Evolutionary conservation across 768 basidiomycete species (phyloP).

Genomic region (Termitomyces sp.): DNA sequence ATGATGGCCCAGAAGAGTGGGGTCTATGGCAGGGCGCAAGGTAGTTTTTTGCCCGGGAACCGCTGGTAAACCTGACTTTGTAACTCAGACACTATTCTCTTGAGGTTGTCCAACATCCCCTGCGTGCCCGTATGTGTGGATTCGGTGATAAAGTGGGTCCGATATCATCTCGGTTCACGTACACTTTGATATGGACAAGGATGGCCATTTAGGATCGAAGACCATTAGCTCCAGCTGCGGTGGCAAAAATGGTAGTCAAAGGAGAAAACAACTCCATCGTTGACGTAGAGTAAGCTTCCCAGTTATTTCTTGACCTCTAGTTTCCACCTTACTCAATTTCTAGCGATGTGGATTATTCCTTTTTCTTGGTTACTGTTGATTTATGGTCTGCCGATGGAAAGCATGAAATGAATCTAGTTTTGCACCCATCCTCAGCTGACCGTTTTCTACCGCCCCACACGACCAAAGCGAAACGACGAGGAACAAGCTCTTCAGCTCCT

Average conservation of each 20-base stretch:
- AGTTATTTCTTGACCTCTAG: conserved; percentile 1
- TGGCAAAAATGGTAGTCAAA: conserved; percentile 78
- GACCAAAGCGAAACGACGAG: conserved; percentile 39
- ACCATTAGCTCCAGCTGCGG: conserved; percentile 87
- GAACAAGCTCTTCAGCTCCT: conserved; percentile 33
- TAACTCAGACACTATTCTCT: conserved; percentile 70
- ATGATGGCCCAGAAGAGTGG: conserved; percentile 58
- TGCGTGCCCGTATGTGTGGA: conserved; percentile 92
- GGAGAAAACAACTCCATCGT: conserved; percentile 64
- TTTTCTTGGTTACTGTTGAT: conserved; percentile 91
- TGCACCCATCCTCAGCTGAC: conserved; percentile 80
- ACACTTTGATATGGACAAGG: conserved; percentile 13
- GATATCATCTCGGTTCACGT: conserved; percentile 13
- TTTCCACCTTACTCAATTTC: neutral
- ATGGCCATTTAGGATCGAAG: conserved; percentile 69
- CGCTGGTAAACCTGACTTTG: conserved; percentile 10
- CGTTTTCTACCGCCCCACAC: conserved; percentile 58
- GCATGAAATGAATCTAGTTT: conserved; percentile 84
- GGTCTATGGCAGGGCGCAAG: conserved; percentile 65
- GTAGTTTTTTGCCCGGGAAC: conserved; percentile 33
- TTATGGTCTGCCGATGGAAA: conserved; percentile 83
- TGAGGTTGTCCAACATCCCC: conserved; percentile 83
- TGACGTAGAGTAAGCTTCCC: conserved; percentile 66
- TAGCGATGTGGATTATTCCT: conserved; percentile 84
- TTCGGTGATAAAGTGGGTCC: conserved; percentile 86